phyloP scores from a whole-genome alignment of 306 rosid species.

The Medicago arabica region DNA sequence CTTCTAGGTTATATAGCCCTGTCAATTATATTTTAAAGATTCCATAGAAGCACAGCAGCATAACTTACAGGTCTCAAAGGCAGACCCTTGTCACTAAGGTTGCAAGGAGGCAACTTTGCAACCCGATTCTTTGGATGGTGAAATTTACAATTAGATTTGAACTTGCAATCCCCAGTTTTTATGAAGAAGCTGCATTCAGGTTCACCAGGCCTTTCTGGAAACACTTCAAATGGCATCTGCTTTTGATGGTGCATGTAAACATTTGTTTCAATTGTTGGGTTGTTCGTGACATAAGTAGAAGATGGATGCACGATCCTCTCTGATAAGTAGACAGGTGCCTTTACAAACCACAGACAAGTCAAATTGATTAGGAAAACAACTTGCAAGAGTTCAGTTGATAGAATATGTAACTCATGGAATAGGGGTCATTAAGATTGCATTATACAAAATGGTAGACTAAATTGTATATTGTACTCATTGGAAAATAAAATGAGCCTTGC shows the following conservation, averaged over 20 bases:
- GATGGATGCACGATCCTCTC: slow-evolving; percentile 74
- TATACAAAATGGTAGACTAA: slow-evolving; percentile 22
- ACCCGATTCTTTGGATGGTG: slow-evolving; percentile 83
- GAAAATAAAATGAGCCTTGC: slow-evolving; percentile 14
- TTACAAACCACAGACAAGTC: slow-evolving; percentile 45
- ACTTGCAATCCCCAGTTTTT: slow-evolving; percentile 93
- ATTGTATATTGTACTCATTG: background rate
- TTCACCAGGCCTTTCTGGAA: slow-evolving; percentile 93
- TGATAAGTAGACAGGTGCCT: slow-evolving; percentile 73
- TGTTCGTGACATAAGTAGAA: slow-evolving; percentile 62
- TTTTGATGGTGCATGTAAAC: slow-evolving; percentile 58
- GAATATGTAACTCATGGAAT: background rate
- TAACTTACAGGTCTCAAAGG: slow-evolving; percentile 93
- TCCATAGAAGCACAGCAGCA: slow-evolving; percentile 15
- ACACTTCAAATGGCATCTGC: slow-evolving; percentile 60
- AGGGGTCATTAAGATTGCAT: slow-evolving; percentile 26
- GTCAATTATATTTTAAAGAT: background rate
- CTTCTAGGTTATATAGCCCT: background rate
- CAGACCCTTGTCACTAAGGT: slow-evolving; percentile 85
- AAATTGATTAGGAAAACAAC: slow-evolving; percentile 31
- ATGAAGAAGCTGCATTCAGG: slow-evolving; percentile 87
- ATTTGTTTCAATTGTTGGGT: slow-evolving; percentile 60
- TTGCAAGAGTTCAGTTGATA: background rate
- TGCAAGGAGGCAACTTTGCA: slow-evolving; percentile 53
- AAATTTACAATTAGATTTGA: slow-evolving; percentile 79